Percentiles rank a stretch among this genome's conserved stretches.
Conservation (phyloP, 2,329 filamentous ascomycete genomes). For the Paracamarosporium sp. region DNA sequence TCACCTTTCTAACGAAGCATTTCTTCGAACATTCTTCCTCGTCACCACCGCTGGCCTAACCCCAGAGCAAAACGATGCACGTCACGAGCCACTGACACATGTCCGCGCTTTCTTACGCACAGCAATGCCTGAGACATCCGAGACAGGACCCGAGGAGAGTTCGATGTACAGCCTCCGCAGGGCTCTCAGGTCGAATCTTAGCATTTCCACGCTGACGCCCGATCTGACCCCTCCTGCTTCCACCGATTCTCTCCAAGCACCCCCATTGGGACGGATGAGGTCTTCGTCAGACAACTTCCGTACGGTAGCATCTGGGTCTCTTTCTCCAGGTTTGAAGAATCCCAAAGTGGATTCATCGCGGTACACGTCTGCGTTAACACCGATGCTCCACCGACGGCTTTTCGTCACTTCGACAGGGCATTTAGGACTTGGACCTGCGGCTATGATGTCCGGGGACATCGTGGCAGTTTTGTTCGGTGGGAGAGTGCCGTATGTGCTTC, state of each 20-base stretch:
- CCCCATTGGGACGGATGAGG: neutral
- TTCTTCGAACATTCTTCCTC: slow-evolving; percentile 3
- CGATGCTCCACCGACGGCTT: slow-evolving; percentile 8
- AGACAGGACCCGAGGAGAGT: neutral
- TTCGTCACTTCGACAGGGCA: slow-evolving; percentile 7
- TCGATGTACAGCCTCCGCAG: slow-evolving; percentile 8
- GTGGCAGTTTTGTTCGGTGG: slow-evolving; percentile 11
- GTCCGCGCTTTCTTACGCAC: slow-evolving; percentile 3
- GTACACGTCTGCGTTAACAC: slow-evolving; percentile 8
- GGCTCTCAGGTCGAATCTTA: slow-evolving; percentile 10
- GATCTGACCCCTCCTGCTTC: slow-evolving; percentile 3
- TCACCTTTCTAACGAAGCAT: neutral
- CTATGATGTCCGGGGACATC: slow-evolving; percentile 13
- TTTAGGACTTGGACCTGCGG: slow-evolving; percentile 8
- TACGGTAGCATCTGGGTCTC: neutral
- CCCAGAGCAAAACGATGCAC: neutral
- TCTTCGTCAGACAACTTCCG: neutral
- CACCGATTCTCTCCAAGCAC: neutral
- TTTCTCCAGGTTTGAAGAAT: neutral
- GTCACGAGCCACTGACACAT: slow-evolving; percentile 3
- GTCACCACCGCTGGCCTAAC: slow-evolving; percentile 14
- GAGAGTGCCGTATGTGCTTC: slow-evolving; percentile 8
- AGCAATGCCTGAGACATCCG: neutral
- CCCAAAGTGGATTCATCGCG: slow-evolving; percentile 2
- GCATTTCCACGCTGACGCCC: slow-evolving; percentile 12